Base-by-base conservation (phyloP, 805 yeast species). In the Debaryomyces maramus region DNA sequence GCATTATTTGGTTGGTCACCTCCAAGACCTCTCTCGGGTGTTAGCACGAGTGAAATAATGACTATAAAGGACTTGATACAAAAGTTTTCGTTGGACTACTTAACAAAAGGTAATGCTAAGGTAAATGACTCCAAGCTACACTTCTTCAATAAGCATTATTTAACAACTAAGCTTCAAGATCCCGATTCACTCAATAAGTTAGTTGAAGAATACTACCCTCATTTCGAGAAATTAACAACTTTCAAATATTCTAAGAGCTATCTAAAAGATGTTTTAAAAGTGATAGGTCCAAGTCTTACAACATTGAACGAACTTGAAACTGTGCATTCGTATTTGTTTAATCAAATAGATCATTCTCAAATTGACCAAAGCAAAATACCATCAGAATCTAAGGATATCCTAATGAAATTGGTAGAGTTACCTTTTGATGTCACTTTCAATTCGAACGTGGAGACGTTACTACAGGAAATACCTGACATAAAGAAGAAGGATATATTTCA, bases 1-100 rank as follows among this genome's bases (percentile, higher is more conserved):
- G 96, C 91, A 0, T 68, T 93, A 42, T 85, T 88, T 60, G 99
- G 99, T 0, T 93, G 99, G 99, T 77, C 96, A 4, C 95, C 97
- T 3, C 78, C 81, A 5, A 70, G 87, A 45, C 65, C 65, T 5
- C 56, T 55, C 2, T 60, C 70, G 7, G 78, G 83, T 2, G 68
- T 70, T 20, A 65, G 73, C 18, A 56, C 61, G 0, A 73, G 71
- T 37, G 91, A 83, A 52, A 64, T 80, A 6, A 73, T 76, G 63
- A 51, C 62, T 0, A 52, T 84, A 44, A 47, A 67, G 1, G 78
- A 85, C 23, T 61, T 90, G 39, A 77, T 71, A 9, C 45, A 68
- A 19, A 44, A 59, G 17, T 93, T 93, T 56, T 70, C 80, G 11
- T 56, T 89, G 27, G 81, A 81, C 41, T 81, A 85, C 17, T 71